Percentiles rank a stretch among this genome's conserved stretches.
Conservation (phyloP, 768 basidiomycete genomes). For the Pisolithus microcarpus region DNA sequence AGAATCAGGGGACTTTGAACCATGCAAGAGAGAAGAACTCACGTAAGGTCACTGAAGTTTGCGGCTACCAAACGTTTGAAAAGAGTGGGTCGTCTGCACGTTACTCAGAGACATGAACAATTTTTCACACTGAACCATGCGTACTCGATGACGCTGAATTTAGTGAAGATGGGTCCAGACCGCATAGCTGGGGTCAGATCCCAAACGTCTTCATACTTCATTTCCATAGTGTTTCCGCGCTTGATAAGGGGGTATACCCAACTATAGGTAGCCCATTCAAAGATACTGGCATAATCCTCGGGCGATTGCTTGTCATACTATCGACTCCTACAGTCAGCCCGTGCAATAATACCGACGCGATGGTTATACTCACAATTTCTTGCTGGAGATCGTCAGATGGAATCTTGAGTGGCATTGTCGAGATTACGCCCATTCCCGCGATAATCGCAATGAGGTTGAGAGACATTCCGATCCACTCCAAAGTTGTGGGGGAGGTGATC, state of each 20-base stretch:
- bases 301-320: constrained; percentile 33
- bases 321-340: neutral
- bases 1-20: neutral
- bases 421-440: constrained; percentile 38
- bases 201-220: constrained; percentile 71
- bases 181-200: constrained; percentile 59
- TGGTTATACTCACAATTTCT: constrained; percentile 46
- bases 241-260: constrained; percentile 66
- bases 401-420: constrained; percentile 61
- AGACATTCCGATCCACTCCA: constrained; percentile 10
- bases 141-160: constrained; percentile 31
- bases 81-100: constrained; percentile 26
- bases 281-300: constrained; percentile 71
- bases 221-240: constrained; percentile 42
- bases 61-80: constrained; percentile 37
- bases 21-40: neutral
- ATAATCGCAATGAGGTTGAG: constrained; percentile 41
- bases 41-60: constrained; percentile 42
- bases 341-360: neutral
- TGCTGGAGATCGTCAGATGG: constrained; percentile 47
- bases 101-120: neutral
- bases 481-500: neutral
- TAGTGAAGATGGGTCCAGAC: constrained; percentile 55
- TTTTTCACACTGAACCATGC: neutral
- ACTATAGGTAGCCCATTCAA: constrained; percentile 63